Base-by-base conservation (phyloP, 768 basidiomycete genomes). In the Hericium rajendrae region DNA sequence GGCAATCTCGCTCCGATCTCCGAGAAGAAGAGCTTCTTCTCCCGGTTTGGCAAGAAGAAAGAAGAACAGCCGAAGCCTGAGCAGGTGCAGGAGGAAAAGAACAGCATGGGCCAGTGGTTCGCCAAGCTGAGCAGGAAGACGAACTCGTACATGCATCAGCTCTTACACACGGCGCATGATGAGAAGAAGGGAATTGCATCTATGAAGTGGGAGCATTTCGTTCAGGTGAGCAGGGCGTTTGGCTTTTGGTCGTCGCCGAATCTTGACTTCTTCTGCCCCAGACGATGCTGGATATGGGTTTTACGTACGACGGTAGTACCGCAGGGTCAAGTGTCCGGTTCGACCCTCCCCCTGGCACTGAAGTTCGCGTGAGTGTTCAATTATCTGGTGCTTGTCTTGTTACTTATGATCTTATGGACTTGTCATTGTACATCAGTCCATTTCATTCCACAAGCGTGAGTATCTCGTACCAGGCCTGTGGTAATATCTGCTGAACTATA, bases 1-100 rank as follows among this genome's bases (percentile, higher is more conserved):
- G 74, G 78, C 3, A 78, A 77, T 11, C 69, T 81, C 41, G 80
- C 80, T 49, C 70, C 77, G 12, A 71, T 76, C 6, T 66, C 72
- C 12, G 71, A 71, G 57, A 72, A 74, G 63, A 71, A 69, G 58
- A 73, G 81, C 6, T 70, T 88, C 52, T 76, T 85, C 55, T 76
- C 78, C 20, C 79, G 76, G 58, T 75, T 86, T 38, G 72, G 60
- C 48, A 65, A 76, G 71, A 64, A 70, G 10, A 70, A 72, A 46
- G 73, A 76, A 59, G 65, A 70, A 49, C 67, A 55, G n/a, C 64
- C 64, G 65, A 56, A 71, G 48, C 73, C 76, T 58, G 65, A 70
- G 51, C 68, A 57, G 24, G 64, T 66, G 64, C 55, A 65, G 4
- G 69, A 73, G 46, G 73, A 78, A 57, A 66, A 71, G 58, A 68